Conservation (phyloP, 2,329 filamentous ascomycete species). For the Aspergillus aculeatus region DNA sequence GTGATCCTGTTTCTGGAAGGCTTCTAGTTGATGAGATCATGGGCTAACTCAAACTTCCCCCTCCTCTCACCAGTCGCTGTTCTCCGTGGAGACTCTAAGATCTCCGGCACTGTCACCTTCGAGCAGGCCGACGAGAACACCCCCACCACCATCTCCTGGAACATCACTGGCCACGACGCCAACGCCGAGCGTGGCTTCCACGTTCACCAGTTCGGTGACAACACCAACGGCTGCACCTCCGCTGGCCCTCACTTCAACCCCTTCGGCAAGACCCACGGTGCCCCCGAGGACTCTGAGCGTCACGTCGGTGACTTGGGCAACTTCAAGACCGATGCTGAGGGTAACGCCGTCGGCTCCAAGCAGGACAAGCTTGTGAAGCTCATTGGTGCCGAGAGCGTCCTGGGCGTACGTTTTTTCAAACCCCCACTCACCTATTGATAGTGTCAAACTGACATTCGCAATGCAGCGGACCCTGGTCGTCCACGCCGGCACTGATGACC, state of each 20-base stretch:
- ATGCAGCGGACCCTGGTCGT: conserved; percentile 85
- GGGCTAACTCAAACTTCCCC: conserved; percentile 5
- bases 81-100: conserved; percentile 95
- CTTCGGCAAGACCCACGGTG: conserved; percentile 85
- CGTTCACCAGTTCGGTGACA: conserved; percentile 98
- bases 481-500: conserved; percentile 93
- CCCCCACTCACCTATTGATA: background rate
- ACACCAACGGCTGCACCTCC: conserved; percentile 99
- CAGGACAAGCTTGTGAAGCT: conserved; percentile 86
- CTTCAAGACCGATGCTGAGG: conserved; percentile 90
- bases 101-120: conserved; percentile 91
- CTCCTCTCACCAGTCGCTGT: conserved; percentile 70
- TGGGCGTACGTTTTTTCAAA: conserved; percentile 65
- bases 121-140: conserved; percentile 82
- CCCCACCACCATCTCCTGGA: conserved; percentile 84
- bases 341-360: conserved; percentile 79
- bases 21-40: conserved; percentile 9
- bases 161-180: conserved; percentile 87
- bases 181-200: conserved; percentile 98
- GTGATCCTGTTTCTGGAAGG: conserved; percentile 5
- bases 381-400: conserved; percentile 90
- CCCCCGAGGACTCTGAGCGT: conserved; percentile 75
- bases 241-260: conserved; percentile 99
- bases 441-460: conserved; percentile 16
- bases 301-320: conserved; percentile 98